A percentile compares a stretch with the other conserved stretches of the same genome.
Evolutionary conservation across 2,329 filamentous ascomycete species (phyloP).

Genomic region (Fonsecaea erecta): DNA sequence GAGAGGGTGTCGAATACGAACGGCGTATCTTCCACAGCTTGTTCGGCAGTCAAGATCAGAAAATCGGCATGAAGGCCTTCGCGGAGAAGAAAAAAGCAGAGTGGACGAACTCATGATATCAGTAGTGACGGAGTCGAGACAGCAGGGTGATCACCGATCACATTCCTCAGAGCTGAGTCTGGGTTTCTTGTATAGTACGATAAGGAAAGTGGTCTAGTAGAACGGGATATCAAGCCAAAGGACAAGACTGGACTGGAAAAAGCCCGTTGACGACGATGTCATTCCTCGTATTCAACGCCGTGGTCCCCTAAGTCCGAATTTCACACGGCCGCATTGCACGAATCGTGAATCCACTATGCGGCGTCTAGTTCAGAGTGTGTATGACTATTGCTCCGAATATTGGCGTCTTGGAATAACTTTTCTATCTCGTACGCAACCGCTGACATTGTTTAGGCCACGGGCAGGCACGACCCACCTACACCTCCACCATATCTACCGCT

Average conservation of each 20-base stretch:
- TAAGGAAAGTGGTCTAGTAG: background rate
- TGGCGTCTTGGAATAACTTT: no score
- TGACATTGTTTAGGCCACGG: no score
- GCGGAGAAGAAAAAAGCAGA: constrained; percentile 91
- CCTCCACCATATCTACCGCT: no score
- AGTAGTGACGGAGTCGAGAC: background rate
- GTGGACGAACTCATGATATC: constrained; percentile 62
- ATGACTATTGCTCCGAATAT: no score
- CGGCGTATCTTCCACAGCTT: constrained; percentile 87
- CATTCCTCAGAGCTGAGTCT: background rate
- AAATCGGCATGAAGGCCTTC: constrained; percentile 96
- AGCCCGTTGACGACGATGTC: background rate
- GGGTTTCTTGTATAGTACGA: background rate
- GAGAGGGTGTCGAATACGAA: constrained; percentile 95
- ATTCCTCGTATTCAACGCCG: background rate
- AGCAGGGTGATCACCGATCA: background rate
- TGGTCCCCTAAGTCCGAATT: background rate
- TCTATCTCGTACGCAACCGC: no score
- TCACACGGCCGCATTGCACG: background rate
- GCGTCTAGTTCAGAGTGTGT: no score
- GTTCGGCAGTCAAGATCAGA: constrained; percentile 95
- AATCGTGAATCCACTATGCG: no score
- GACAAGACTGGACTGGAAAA: background rate
- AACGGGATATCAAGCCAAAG: background rate
- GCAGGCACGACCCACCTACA: no score